A percentile compares a stretch with the other conserved stretches of the same genome.
Evolutionary conservation across 139 green algal species (phyloP).

Genomic region (Chlorella sp.): DNA sequence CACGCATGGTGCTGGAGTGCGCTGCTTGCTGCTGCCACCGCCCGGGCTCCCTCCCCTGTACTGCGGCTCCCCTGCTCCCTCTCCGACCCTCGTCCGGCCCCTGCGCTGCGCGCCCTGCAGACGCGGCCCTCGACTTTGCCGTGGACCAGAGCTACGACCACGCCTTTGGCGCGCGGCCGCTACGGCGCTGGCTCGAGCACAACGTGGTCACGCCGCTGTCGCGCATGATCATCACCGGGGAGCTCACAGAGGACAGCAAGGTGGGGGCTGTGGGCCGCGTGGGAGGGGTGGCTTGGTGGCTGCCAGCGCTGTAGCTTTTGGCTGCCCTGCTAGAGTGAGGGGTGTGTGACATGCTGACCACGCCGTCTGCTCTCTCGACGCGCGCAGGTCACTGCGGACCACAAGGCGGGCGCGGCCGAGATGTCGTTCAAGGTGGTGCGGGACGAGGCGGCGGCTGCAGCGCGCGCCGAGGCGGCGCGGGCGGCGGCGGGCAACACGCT

Average conservation of each 20-base stretch:
- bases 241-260: constrained; percentile 54
- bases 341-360: too few relatives aligned
- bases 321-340: too few relatives aligned
- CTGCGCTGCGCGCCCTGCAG: not conserved
- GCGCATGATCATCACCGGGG: constrained; percentile 63
- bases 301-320: not conserved
- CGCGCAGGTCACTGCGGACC: too few relatives aligned
- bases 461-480: constrained; percentile 1
- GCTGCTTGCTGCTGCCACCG: not conserved
- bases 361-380: too few relatives aligned
- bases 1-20: not conserved
- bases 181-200: constrained; percentile 80
- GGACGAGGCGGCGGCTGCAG: constrained; percentile 29
- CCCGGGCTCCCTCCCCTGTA: not conserved
- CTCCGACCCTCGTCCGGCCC: too few relatives aligned
- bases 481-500: not conserved
- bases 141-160: constrained; percentile 50
- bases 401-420: not conserved
- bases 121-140: constrained; percentile 62
- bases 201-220: constrained; percentile 69
- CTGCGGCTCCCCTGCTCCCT: not conserved
- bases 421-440: constrained; percentile 37
- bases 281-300: too few relatives aligned
- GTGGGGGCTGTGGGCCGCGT: too few relatives aligned
- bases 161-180: constrained; percentile 72